Evolutionary conservation across 169 alveolate genomes (phyloP).

Genomic region (Cryptosporidium viatorum): DNA sequence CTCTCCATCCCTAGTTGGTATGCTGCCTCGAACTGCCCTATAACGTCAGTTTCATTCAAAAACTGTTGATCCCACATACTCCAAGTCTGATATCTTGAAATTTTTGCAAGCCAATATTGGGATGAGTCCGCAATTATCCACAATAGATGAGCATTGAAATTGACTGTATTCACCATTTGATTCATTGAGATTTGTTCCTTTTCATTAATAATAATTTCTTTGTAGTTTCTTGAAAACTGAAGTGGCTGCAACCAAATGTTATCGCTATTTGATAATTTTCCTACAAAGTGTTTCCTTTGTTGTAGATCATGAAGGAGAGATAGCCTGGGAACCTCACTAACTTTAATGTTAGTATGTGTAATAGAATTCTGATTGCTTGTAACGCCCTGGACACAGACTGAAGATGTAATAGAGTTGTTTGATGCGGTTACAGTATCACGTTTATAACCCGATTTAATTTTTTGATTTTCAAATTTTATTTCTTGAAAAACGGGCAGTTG

Average conservation of each 20-base stretch:
- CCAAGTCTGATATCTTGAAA: constrained; percentile 68
- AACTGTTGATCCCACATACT: constrained; percentile 76
- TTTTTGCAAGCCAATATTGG: constrained; percentile 70
- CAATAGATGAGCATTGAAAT: constrained; percentile 9
- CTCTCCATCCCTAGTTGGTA: constrained; percentile 47
- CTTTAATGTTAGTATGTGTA: neutral
- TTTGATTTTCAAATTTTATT: constrained; percentile 28
- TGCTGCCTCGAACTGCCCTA: constrained; percentile 67
- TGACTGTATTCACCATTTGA: neutral
- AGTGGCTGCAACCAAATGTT: constrained; percentile 17
- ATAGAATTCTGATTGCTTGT: constrained; percentile 12
- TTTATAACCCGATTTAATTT: constrained; percentile 27
- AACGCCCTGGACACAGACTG: constrained; percentile 9
- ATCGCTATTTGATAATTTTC: constrained; percentile 63
- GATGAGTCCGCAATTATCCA: constrained; percentile 45
- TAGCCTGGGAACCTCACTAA: constrained; percentile 48
- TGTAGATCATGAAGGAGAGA: constrained; percentile 62
- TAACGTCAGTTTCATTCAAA: constrained; percentile 50
- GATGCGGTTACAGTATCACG: constrained; percentile 5
- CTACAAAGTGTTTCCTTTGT: constrained; percentile 59
- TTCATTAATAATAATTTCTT: neutral
- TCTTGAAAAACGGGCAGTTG: constrained; percentile 63
- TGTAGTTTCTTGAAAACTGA: neutral
- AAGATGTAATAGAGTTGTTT: neutral
- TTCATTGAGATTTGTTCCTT: neutral